Evolutionary conservation across 495 filamentous ascomycete species (phyloP).

Genomic region (Penicillium tannophilum): DNA sequence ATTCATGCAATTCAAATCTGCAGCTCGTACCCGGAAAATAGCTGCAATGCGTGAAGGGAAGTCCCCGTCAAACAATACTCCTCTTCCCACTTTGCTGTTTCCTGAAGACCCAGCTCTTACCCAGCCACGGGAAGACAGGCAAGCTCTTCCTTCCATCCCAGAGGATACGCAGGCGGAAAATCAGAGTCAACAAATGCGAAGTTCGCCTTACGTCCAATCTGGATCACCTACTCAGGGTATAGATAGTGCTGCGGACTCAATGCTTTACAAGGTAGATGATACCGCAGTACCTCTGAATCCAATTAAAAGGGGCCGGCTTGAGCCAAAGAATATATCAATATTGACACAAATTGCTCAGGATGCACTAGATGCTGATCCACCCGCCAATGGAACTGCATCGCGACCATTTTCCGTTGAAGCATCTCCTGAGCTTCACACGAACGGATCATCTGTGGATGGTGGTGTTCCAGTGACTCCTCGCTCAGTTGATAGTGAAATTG

Average conservation of each 20-base stretch:
- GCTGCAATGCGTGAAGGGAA: neutral
- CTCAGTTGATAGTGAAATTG: too few relatives aligned
- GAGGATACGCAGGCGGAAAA: neutral
- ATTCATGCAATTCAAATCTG: too few relatives aligned
- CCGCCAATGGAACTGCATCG: neutral
- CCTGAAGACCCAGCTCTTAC: neutral
- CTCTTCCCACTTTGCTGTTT: neutral
- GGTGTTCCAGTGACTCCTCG: too few relatives aligned
- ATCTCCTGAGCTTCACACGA: neutral
- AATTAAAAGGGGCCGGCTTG: too few relatives aligned
- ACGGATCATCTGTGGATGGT: neutral
- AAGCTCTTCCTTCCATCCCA: neutral
- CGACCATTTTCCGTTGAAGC: neutral
- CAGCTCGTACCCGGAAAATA: neutral
- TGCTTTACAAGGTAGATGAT: neutral
- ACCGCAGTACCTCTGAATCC: neutral
- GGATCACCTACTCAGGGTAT: neutral
- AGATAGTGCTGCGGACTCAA: neutral
- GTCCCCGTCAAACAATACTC: neutral
- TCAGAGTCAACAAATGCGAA: too few relatives aligned
- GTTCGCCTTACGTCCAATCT: neutral
- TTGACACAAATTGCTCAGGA: neutral
- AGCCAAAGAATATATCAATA: neutral
- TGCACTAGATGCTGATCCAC: neutral
- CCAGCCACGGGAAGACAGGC: neutral